Evolutionary conservation across 2,329 filamentous ascomycete genomes (phyloP).

Genomic region (Lecanicillium sp.): DNA sequence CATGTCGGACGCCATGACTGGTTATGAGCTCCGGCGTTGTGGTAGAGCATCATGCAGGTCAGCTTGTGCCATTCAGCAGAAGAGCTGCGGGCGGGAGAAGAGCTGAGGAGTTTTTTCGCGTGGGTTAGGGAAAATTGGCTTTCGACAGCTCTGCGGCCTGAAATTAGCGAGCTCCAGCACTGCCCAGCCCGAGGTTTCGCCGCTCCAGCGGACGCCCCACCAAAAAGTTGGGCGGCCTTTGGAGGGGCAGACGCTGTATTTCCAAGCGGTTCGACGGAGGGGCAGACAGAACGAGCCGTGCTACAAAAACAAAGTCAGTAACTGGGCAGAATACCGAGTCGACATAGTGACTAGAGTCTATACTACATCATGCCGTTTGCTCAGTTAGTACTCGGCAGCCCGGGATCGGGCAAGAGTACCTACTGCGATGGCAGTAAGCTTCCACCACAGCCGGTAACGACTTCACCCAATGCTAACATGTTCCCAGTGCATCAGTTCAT

Average conservation of each 20-base stretch:
- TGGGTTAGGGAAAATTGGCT: slow-evolving; percentile 12
- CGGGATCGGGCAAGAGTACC: slow-evolving; percentile 92
- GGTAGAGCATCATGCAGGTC: slow-evolving; percentile 32
- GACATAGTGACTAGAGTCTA: too few relatives aligned
- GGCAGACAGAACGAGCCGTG: too few relatives aligned
- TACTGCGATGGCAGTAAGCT: slow-evolving; percentile 87
- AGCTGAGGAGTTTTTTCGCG: slow-evolving; percentile 12
- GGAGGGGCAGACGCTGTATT: slow-evolving; percentile 9
- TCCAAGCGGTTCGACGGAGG: not conserved
- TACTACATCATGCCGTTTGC: slow-evolving; percentile 55
- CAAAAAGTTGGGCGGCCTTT: slow-evolving; percentile 8
- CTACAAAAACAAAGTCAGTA: too few relatives aligned
- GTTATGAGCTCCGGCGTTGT: slow-evolving; percentile 24
- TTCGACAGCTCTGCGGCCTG: not conserved
- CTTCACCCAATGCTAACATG: not conserved
- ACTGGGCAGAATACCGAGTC: too few relatives aligned
- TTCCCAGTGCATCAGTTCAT: slow-evolving; percentile 86
- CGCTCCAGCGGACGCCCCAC: slow-evolving; percentile 8
- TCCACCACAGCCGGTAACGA: not conserved
- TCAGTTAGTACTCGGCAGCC: slow-evolving; percentile 87
- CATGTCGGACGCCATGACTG: slow-evolving; percentile 37
- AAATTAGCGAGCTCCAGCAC: not conserved
- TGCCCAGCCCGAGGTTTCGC: slow-evolving; percentile 12
- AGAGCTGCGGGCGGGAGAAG: slow-evolving; percentile 9
- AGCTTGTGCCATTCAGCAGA: slow-evolving; percentile 13